These are phyloP conservation scores for Cryptococcus floricola DNA, from an alignment of 1,284 basidiomycete species.

Conservation along the genomic window DNA sequence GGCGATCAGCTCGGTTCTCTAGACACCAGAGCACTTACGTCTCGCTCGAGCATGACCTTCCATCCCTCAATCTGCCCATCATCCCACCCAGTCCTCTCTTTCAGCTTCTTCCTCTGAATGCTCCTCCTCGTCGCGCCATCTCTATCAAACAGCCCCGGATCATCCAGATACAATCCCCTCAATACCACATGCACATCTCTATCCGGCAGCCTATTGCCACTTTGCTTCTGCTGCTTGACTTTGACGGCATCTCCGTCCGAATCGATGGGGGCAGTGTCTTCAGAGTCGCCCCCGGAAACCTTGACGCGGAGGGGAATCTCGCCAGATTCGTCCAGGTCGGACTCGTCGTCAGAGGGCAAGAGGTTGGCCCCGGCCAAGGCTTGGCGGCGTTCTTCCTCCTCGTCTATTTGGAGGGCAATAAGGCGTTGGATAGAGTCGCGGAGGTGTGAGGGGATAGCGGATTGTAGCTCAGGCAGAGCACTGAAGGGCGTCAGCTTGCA, in stretches of 20 bases:
- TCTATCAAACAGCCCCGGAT: slow-evolving; percentile 70
- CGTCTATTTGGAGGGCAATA: slow-evolving; percentile 64
- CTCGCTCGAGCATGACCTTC: slow-evolving; percentile 76
- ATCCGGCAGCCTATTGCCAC: not conserved
- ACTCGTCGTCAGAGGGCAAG: slow-evolving; percentile 47
- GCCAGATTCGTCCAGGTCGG: slow-evolving; percentile 44
- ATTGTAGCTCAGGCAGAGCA: slow-evolving; percentile 54
- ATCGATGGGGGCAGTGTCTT: slow-evolving; percentile 19
- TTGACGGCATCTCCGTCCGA: slow-evolving; percentile 11
- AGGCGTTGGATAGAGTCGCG: slow-evolving; percentile 73
- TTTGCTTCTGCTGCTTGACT: not conserved
- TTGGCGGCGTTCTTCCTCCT: slow-evolving; percentile 61
- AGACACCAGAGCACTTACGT: slow-evolving; percentile 56
- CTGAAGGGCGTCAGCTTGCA: slow-evolving; percentile 26
- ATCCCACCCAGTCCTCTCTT: slow-evolving; percentile 59
- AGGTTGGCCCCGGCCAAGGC: slow-evolving; percentile 39
- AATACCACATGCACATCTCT: slow-evolving; percentile 32
- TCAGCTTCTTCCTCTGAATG: slow-evolving; percentile 62
- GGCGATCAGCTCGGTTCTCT: not conserved
- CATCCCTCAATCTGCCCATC: slow-evolving; percentile 86
- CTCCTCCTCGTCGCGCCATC: slow-evolving; percentile 66
- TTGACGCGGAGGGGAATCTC: slow-evolving; percentile 21
- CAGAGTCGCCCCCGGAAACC: slow-evolving; percentile 16
- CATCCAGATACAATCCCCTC: slow-evolving; percentile 60
- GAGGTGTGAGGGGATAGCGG: slow-evolving; percentile 64